Evolutionary conservation across 495 filamentous ascomycete genomes (phyloP).

Genomic region (Neurospora terricola): DNA sequence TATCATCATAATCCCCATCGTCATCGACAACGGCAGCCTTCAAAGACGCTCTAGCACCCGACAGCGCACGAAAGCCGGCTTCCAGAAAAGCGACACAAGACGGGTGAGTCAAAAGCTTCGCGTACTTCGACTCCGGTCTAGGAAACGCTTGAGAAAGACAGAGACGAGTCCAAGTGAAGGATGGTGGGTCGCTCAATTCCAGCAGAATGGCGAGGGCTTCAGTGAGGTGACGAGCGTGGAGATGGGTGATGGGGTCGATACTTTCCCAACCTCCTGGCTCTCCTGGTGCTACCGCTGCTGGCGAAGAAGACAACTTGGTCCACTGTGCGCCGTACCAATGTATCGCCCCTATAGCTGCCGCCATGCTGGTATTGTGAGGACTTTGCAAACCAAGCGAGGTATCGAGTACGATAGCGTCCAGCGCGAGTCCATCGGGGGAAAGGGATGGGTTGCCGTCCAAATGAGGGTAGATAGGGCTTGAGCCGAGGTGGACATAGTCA

Average conservation of each 20-base stretch:
- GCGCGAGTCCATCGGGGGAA: not conserved
- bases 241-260: not conserved
- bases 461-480: not conserved
- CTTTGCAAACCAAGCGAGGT: not conserved
- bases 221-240: not conserved
- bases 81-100: not conserved
- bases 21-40: not conserved
- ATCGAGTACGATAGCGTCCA: not conserved
- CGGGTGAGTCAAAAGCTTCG: not conserved
- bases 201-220: not conserved
- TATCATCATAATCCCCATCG: not conserved
- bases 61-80: not conserved
- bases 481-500: not conserved
- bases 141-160: not conserved
- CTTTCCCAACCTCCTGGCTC: not conserved
- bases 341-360: not conserved
- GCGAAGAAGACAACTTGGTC: not conserved
- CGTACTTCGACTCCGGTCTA: not conserved
- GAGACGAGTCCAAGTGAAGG: not conserved
- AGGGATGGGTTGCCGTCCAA: not conserved
- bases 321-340: not conserved
- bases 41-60: not conserved
- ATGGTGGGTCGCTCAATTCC: not conserved
- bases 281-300: not conserved
- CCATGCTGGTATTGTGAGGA: not conserved